Evolutionary conservation across 2,329 filamentous ascomycete species (phyloP), one percentile per base, ranked within the genome.

Genomic region (Diplodia mutila): DNA sequence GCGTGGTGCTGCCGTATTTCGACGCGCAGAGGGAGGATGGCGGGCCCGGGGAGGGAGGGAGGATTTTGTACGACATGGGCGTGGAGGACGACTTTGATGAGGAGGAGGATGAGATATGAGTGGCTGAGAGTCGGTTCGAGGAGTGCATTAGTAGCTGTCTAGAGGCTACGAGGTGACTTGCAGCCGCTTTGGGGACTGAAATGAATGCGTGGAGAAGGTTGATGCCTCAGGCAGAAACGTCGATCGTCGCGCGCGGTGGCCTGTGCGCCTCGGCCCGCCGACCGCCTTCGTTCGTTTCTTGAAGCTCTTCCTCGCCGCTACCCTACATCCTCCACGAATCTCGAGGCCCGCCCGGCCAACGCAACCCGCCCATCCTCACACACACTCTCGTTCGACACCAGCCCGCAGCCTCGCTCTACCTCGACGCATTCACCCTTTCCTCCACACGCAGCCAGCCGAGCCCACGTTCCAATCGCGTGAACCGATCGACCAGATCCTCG

Each of bases 61-160:
- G 94, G 69, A 99, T 99, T 71, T 76, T 99, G 74, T 99, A 99
- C 77, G 94, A 98, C 73, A 97, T 98, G 91, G 94, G 94, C 1
- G 87, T 89, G 70, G 95, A 98, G 81, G 95, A 99, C 79, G 93
- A 98, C 77, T 98, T 97, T 80, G 94, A 97, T 73, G 94, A 97
- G 68, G 93, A 97, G 75, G 93, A 97, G 75, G 94, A 97, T 80
- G 94, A 97, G 80, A 93, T 94, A 2, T 63, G 29, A 63, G 57
- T 18, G 7, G 21, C 8, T 8, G 14, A 5, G 1, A 34, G 5
- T 11, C 11, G 12, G 2, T 14, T 2, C 5, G n/a, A 49, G 14
- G 4, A 25, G 11, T 16, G 7, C n/a, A 46, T n/a, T 18, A 46
- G 8, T 8, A 32, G 6, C 29, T 32, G 6, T 32, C 6, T 8